phyloP scores from a whole-genome alignment of 345 rosid species.

The Brassica carinata region DNA sequence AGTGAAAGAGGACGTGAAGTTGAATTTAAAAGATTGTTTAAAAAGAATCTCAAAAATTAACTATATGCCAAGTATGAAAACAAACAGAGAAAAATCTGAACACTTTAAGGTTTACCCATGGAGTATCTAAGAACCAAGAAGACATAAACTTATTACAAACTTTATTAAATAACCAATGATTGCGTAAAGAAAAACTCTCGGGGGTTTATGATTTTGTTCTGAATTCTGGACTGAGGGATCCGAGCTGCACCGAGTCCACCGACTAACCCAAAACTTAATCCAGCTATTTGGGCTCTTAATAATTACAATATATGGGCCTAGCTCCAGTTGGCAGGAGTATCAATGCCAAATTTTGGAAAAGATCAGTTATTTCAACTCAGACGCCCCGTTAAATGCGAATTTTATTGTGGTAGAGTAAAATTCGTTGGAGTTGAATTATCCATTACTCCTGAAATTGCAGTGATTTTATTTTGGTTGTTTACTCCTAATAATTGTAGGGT shows the following conservation, averaged over 20 bases:
- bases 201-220: too few relatives aligned
- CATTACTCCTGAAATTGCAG: too few relatives aligned
- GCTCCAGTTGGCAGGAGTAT: background rate
- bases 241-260: background rate
- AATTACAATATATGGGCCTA: constrained; percentile 6
- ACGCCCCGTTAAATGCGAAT: background rate
- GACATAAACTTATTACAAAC: background rate
- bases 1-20: background rate
- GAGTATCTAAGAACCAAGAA: too few relatives aligned
- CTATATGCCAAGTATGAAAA: too few relatives aligned
- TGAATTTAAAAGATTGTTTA: background rate
- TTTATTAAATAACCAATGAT: background rate
- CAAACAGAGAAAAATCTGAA: too few relatives aligned
- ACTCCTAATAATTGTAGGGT: too few relatives aligned
- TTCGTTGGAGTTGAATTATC: too few relatives aligned
- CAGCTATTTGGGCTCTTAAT: constrained; percentile 1
- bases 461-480: too few relatives aligned
- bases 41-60: too few relatives aligned
- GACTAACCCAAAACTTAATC: background rate
- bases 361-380: background rate
- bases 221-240: background rate
- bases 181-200: background rate
- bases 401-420: too few relatives aligned
- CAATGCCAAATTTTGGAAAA: background rate
- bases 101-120: too few relatives aligned